Evolutionary conservation across 768 basidiomycete genomes (phyloP).

Genomic region (Suillus subalutaceus): DNA sequence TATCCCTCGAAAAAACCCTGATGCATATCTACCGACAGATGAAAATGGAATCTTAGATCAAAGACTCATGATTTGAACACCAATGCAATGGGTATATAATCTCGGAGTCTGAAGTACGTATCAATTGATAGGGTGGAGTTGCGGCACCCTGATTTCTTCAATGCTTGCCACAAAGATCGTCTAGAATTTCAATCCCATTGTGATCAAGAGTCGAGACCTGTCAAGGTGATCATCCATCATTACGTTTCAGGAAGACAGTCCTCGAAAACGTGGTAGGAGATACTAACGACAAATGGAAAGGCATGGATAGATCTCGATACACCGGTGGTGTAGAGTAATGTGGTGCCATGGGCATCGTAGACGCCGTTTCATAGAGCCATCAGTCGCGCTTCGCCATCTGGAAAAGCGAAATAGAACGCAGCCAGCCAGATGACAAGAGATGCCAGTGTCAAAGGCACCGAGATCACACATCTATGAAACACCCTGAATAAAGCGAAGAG

Average conservation of each 20-base stretch:
- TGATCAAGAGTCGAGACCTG: neutral
- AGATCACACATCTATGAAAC: neutral
- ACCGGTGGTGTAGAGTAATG: neutral
- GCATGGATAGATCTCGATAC: slow-evolving; percentile 2
- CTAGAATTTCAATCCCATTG: neutral
- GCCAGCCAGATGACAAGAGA: neutral
- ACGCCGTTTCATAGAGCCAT: neutral
- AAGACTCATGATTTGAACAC: neutral
- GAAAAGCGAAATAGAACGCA: neutral
- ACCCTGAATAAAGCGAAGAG: neutral
- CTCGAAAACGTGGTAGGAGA: neutral
- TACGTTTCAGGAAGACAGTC: neutral
- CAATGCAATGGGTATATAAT: neutral
- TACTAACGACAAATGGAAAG: neutral
- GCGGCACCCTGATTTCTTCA: neutral
- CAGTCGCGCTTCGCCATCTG: neutral
- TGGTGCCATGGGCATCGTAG: neutral
- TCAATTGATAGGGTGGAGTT: neutral
- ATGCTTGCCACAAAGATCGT: neutral
- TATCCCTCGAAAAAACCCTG: neutral
- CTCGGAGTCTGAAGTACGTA: neutral
- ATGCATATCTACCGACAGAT: neutral
- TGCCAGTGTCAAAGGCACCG: slow-evolving; percentile 3
- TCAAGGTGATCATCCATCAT: neutral
- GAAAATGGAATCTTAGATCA: neutral